Conservation (phyloP, 1,139 yeast genomes). For the Taphrina communis region DNA sequence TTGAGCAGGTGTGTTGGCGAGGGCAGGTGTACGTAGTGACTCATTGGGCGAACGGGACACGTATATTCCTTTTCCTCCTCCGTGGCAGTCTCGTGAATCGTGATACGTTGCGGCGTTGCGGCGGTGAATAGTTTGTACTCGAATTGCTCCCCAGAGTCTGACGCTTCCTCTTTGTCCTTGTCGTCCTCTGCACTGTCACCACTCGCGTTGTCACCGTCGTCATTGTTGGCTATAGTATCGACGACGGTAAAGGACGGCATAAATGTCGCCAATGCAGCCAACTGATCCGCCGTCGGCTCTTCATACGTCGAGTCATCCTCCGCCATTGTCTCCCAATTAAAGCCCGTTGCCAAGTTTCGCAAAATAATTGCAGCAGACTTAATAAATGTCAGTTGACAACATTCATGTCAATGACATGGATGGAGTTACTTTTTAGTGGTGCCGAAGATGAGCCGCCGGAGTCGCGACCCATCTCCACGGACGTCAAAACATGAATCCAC, state of each 20-base stretch:
- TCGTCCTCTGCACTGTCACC: conserved; percentile 45
- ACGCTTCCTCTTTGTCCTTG: background rate
- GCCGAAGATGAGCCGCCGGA: conserved; percentile 14
- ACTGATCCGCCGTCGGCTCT: conserved; percentile 20
- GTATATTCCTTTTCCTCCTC: background rate
- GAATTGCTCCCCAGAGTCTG: conserved; percentile 7
- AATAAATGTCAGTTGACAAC: no score
- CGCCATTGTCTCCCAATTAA: no score
- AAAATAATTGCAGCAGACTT: no score
- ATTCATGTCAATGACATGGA: no score
- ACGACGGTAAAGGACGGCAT: conserved; percentile 28
- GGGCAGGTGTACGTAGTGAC: conserved; percentile 16
- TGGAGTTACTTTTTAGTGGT: background rate
- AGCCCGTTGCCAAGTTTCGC: no score
- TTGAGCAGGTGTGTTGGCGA: background rate
- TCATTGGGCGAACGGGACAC: conserved; percentile 15
- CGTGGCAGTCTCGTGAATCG: background rate
- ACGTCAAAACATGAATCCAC: background rate
- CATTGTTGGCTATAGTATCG: background rate
- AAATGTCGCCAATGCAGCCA: conserved; percentile 27
- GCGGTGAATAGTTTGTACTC: conserved; percentile 20
- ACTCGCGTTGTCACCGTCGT: conserved; percentile 46
- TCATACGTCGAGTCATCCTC: background rate
- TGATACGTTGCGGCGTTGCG: conserved; percentile 6
- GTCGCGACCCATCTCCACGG: conserved; percentile 9